Base-by-base conservation (phyloP, 306 rosid species). In the Prunus campanulata region DNA sequence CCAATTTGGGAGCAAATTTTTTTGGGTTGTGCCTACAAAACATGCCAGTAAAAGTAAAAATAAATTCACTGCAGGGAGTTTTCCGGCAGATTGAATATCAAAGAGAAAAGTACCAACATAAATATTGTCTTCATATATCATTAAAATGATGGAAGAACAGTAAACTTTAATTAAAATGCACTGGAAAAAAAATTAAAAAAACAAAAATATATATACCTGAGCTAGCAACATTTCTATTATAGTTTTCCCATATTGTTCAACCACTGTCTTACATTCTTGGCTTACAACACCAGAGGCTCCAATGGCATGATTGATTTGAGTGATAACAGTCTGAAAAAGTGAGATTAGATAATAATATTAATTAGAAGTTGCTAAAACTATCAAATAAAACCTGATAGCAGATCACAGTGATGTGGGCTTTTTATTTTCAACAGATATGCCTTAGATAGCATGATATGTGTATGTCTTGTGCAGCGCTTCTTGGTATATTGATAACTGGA, bases 221-320 rank as follows among this genome's bases (percentile, higher is more conserved):
- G 83, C 85, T 8, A 87, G 52, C 25, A 89, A 72, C 89, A 87
- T 74, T 77, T 87, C 72, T 20, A 89, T 56, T 32, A 89, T 89
- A 70, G 86, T 77, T 81, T 89, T 83, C 4, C 93, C 93, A 72
- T 89, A 89, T 71, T 89, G 83, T 15, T 84, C 66, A 67, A 89
- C 93, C 35, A 89, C 63, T 44, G 86, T 51, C 81, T 89, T 87
- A 87, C 93, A 89, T 79, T 89, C 89, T 70, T 89, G 91, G 80
- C 91, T 89, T 59, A 89, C 78, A 75, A 89, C 67, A 56, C 93
- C 91, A 18, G 93, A 76, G 47, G 93, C 90, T 52, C 93, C 93
- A 75, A 89, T 89, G 65, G 89, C 93, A 81, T 89, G 91, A 81
- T 89, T 89, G 71, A 89, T 80, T 85, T 89, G 86, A 75, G 93